phyloP scores from a whole-genome alignment of 2,329 filamentous ascomycete species.

The Myriosclerotinia duriaeana region DNA sequence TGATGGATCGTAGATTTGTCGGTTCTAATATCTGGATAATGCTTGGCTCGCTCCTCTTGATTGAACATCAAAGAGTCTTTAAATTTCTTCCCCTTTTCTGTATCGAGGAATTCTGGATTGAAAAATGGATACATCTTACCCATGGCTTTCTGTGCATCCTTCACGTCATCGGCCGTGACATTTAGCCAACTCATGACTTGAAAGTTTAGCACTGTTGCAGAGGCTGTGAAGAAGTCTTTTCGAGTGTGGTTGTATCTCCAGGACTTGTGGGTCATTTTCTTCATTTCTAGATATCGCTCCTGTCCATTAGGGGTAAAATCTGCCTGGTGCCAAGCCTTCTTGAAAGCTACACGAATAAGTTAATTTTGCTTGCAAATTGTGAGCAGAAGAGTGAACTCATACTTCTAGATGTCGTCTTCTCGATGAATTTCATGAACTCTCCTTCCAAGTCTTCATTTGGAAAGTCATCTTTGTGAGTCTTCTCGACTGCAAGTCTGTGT shows the following conservation, averaged over 20 bases:
- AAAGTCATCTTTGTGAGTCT: background rate
- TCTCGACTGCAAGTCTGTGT: conserved; percentile 14
- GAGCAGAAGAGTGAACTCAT: background rate
- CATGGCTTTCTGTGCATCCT: conserved; percentile 44
- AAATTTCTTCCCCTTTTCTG: conserved; percentile 40
- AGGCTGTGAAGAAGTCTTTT: conserved; percentile 27
- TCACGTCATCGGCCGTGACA: conserved; percentile 23
- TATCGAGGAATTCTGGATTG: conserved; percentile 42
- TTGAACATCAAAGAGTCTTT: conserved; percentile 44
- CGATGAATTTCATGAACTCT: conserved; percentile 39
- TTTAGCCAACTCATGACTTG: conserved; percentile 43
- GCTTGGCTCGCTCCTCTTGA: conserved; percentile 44
- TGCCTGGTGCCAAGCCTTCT: conserved; percentile 47
- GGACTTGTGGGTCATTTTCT: conserved; percentile 41
- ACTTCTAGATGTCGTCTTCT: conserved; percentile 42
- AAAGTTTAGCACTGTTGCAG: conserved; percentile 27
- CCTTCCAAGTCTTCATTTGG: conserved; percentile 24
- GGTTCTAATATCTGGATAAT: conserved; percentile 43
- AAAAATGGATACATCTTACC: conserved; percentile 46
- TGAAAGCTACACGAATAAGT: conserved; percentile 38
- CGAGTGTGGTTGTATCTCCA: conserved; percentile 33
- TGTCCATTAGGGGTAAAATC: conserved; percentile 46
- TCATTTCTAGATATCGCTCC: conserved; percentile 43
- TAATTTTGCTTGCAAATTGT: background rate
- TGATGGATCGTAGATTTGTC: conserved; percentile 43